Conservation (phyloP, 768 basidiomycete species). For the Paxillus involutus region DNA sequence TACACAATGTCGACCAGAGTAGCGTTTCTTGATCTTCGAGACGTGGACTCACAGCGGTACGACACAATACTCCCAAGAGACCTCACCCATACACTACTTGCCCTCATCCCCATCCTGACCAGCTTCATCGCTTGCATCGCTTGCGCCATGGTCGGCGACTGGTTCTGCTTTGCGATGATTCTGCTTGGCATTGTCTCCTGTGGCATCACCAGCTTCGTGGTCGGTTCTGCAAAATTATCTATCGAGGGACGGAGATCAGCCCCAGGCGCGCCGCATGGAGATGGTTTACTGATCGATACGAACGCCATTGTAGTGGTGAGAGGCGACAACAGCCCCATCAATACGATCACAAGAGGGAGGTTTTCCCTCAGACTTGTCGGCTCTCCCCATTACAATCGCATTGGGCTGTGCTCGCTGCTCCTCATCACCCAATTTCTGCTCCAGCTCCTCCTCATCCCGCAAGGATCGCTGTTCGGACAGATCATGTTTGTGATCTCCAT, state of each 20-base stretch:
- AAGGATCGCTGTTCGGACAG: conserved; percentile 32
- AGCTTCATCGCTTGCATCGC: conserved; percentile 11
- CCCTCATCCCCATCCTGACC: conserved; percentile 20
- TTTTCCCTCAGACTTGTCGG: conserved; percentile 21
- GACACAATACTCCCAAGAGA: conserved; percentile 4
- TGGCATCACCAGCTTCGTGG: conserved; percentile 25
- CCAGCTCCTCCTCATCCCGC: conserved; percentile 33
- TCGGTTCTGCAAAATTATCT: conserved; percentile 23
- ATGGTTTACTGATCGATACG: conserved; percentile 20
- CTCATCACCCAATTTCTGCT: conserved; percentile 29
- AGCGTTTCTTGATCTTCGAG: conserved; percentile 10
- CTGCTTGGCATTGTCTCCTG: conserved; percentile 28
- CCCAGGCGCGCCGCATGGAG: conserved; percentile 19
- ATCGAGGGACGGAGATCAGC: conserved; percentile 19
- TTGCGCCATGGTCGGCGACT: conserved; percentile 27
- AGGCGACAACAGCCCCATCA: conserved; percentile 24
- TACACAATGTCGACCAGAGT: conserved; percentile 15
- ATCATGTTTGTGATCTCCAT: conserved; percentile 31
- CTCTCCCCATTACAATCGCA: neutral
- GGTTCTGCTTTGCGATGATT: conserved; percentile 33
- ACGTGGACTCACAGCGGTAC: conserved; percentile 7
- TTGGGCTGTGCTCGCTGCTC: conserved; percentile 24
- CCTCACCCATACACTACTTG: conserved; percentile 2
- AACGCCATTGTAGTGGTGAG: conserved; percentile 23
- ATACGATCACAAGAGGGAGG: conserved; percentile 24